Percentiles rank a stretch among this genome's conserved stretches.
Evolutionary conservation across 192 early-diverging fungal species (phyloP).

Genomic region (Coemansia sp.): DNA sequence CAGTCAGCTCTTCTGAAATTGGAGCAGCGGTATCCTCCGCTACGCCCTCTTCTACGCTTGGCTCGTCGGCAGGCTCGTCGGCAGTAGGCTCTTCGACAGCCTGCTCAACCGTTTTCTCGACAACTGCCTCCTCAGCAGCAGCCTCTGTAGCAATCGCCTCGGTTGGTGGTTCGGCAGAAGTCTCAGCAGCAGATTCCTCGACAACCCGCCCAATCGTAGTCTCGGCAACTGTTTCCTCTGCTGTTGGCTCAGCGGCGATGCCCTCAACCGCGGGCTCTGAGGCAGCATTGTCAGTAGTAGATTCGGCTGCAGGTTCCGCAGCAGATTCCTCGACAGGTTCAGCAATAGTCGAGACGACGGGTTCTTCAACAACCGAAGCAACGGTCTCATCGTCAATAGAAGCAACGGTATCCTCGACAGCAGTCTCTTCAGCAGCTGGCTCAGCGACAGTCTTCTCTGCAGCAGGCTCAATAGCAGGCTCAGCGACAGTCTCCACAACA

Average conservation of each 20-base stretch:
- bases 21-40: background rate
- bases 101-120: background rate
- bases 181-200: conserved; percentile 1
- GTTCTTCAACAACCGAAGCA: background rate
- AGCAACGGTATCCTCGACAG: background rate
- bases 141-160: background rate
- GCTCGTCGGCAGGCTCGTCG: conserved; percentile 5
- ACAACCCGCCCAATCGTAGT: background rate
- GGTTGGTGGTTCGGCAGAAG: background rate
- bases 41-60: background rate
- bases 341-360: background rate
- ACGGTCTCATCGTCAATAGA: background rate
- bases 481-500: background rate
- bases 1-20: background rate
- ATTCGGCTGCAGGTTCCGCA: background rate
- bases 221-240: background rate
- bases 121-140: background rate
- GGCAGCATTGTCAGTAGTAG: background rate
- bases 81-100: background rate
- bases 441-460: conserved; percentile 5
- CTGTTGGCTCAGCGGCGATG: background rate
- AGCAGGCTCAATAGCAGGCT: background rate
- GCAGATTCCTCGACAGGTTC: background rate
- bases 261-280: background rate
- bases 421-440: background rate